phyloP scores from a whole-genome alignment of 2,329 filamentous ascomycete genomes.

The Xylariaceae sp. region DNA sequence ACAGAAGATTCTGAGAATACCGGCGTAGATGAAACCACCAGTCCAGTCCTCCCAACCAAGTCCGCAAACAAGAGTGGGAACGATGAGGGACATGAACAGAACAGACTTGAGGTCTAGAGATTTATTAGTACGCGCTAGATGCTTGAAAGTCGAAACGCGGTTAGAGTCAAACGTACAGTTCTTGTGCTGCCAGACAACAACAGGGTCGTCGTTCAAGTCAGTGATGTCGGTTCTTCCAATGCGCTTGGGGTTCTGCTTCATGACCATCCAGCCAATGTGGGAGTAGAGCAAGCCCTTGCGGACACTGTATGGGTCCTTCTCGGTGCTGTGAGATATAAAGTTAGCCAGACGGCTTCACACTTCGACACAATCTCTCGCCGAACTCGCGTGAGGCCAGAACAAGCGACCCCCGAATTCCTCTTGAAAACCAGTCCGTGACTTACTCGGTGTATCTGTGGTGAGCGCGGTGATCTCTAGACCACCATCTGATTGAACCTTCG shows the following conservation, averaged over 20 bases:
- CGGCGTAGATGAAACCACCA: constrained; percentile 47
- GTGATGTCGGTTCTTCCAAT: constrained; percentile 47
- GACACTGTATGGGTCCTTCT: constrained; percentile 48
- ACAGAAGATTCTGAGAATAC: constrained; percentile 46
- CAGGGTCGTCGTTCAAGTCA: constrained; percentile 45
- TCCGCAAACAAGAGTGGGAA: constrained; percentile 44
- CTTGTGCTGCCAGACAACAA: constrained; percentile 46
- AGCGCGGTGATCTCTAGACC: constrained; percentile 45
- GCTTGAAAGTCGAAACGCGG: neutral
- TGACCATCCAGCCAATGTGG: constrained; percentile 48
- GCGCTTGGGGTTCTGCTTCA: constrained; percentile 50
- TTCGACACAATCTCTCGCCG: neutral
- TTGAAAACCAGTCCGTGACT: neutral
- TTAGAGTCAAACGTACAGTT: constrained; percentile 29
- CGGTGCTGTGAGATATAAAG: constrained; percentile 29
- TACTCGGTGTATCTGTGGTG: constrained; percentile 48
- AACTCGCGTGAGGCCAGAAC: neutral
- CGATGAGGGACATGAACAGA: constrained; percentile 42
- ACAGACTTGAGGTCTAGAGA: constrained; percentile 40
- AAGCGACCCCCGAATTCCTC: neutral
- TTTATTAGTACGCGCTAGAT: neutral
- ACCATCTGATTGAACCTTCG: constrained; percentile 47
- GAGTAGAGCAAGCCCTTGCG: constrained; percentile 47
- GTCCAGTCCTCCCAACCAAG: constrained; percentile 45
- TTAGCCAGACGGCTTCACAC: neutral